Conservation (phyloP, 2,329 filamentous ascomycete species). For the Aspergillus oerlinghausenensis region DNA sequence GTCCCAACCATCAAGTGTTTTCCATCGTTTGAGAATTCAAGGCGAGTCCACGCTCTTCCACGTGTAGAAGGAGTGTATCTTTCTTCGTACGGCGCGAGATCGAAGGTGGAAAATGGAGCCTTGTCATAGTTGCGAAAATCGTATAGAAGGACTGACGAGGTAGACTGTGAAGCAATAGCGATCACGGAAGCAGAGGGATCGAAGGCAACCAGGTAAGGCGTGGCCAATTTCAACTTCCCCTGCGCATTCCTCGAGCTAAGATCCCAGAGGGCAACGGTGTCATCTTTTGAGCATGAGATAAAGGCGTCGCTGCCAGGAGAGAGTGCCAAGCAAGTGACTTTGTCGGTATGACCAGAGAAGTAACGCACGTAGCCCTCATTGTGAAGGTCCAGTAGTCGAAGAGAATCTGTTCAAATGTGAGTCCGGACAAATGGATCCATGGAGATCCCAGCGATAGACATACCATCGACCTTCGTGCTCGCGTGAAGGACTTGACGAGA, state of each 20-base stretch:
- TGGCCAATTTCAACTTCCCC: slow-evolving; percentile 74
- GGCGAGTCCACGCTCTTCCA: slow-evolving; percentile 67
- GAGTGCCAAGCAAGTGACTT: slow-evolving; percentile 77
- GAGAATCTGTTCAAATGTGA: slow-evolving; percentile 51
- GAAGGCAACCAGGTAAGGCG: slow-evolving; percentile 78
- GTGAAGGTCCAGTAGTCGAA: slow-evolving; percentile 79
- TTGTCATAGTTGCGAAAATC: slow-evolving; percentile 93
- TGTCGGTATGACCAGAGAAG: slow-evolving; percentile 82
- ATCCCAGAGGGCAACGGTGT: slow-evolving; percentile 90
- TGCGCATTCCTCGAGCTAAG: slow-evolving; percentile 73
- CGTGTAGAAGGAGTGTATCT: slow-evolving; percentile 47
- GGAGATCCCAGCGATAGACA: slow-evolving; percentile 12
- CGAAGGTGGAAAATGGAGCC: slow-evolving; percentile 80
- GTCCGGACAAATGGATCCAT: background rate
- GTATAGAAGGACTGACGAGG: slow-evolving; percentile 79
- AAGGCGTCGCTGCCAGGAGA: slow-evolving; percentile 87
- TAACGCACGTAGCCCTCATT: slow-evolving; percentile 97
- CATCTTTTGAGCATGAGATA: slow-evolving; percentile 84
- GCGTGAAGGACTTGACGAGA: slow-evolving; percentile 89
- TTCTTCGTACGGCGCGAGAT: slow-evolving; percentile 60
- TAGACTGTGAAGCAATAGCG: slow-evolving; percentile 76
- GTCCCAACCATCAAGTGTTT: slow-evolving; percentile 82
- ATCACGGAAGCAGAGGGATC: slow-evolving; percentile 91
- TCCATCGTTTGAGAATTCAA: slow-evolving; percentile 96
- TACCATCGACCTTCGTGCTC: slow-evolving; percentile 89